phyloP scores from a whole-genome alignment of 768 basidiomycete species.

The Collybia sordida region DNA sequence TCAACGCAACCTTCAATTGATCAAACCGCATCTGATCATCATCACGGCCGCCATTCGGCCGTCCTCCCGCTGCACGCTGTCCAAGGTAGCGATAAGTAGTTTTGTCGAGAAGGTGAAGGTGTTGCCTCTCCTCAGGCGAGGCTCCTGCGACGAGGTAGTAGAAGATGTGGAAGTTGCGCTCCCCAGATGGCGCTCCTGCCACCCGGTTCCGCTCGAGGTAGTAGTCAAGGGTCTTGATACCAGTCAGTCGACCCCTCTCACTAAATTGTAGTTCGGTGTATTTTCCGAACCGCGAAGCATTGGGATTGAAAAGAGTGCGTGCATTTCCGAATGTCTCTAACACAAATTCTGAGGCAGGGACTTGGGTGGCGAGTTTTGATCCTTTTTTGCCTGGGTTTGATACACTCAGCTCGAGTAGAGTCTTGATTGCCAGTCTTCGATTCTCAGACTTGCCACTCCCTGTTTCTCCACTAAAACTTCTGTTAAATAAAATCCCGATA shows the following conservation, averaged over 20 bases:
- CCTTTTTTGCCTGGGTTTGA: conserved; percentile 92
- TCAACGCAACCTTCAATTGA: conserved; percentile 92
- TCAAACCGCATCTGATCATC: conserved; percentile 90
- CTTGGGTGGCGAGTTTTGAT: conserved; percentile 79
- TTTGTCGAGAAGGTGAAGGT: conserved; percentile 82
- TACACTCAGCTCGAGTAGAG: conserved; percentile 87
- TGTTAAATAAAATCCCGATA: conserved; percentile 1
- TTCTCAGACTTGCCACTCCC: conserved; percentile 94
- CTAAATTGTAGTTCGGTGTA: conserved; percentile 98
- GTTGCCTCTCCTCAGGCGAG: conserved; percentile 81
- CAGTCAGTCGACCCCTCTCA: conserved; percentile 84
- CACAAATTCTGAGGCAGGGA: conserved; percentile 93
- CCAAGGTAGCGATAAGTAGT: conserved; percentile 86
- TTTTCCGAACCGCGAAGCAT: conserved; percentile 96
- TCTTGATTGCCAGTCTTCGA: conserved; percentile 86
- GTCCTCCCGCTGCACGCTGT: conserved; percentile 49
- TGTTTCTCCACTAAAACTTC: conserved; percentile 73
- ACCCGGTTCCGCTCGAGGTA: conserved; percentile 92
- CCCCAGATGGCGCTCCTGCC: conserved; percentile 83
- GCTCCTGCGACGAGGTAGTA: conserved; percentile 96
- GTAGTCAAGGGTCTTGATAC: conserved; percentile 95
- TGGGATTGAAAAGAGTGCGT: conserved; percentile 88
- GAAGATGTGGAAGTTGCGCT: conserved; percentile 97
- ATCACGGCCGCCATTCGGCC: conserved; percentile 52
- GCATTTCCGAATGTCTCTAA: conserved; percentile 95